These are phyloP conservation scores for Colletotrichum chlorophyti DNA, from an alignment of 2,329 filamentous ascomycete genomes.

Conservation along the genomic window DNA sequence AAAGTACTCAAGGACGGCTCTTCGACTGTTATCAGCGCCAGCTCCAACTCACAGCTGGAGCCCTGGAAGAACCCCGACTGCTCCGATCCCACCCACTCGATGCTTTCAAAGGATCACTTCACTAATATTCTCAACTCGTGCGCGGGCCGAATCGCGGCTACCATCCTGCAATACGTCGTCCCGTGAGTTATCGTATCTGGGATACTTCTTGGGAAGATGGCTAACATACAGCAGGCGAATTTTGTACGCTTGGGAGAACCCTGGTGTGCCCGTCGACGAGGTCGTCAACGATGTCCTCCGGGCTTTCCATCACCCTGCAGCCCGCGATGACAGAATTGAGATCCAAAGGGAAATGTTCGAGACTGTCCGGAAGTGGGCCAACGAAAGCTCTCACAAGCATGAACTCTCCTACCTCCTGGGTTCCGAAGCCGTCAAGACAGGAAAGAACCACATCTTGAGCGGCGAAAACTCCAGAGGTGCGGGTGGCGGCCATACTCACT, in stretches of 20 bases:
- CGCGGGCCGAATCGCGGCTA: slow-evolving; percentile 75
- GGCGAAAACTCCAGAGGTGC: slow-evolving; percentile 40
- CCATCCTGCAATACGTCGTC: slow-evolving; percentile 84
- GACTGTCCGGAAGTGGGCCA: slow-evolving; percentile 82
- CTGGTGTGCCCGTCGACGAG: slow-evolving; percentile 80
- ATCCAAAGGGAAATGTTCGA: slow-evolving; percentile 90
- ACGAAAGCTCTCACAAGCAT: slow-evolving; percentile 70
- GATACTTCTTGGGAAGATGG: background rate
- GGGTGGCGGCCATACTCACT: slow-evolving; percentile 46
- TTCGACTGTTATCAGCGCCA: slow-evolving; percentile 71
- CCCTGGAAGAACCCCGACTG: slow-evolving; percentile 80
- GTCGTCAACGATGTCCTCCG: slow-evolving; percentile 81
- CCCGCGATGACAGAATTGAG: slow-evolving; percentile 77
- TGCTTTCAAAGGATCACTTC: slow-evolving; percentile 86
- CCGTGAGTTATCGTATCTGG: slow-evolving; percentile 59
- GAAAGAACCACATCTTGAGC: slow-evolving; percentile 76
- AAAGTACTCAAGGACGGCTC: slow-evolving; percentile 87
- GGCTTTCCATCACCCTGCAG: slow-evolving; percentile 89
- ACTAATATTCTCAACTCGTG: slow-evolving; percentile 80
- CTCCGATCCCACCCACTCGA: slow-evolving; percentile 81
- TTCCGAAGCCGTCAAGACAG: slow-evolving; percentile 81
- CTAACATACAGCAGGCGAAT: slow-evolving; percentile 63
- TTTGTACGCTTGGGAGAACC: slow-evolving; percentile 92
- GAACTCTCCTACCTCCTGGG: slow-evolving; percentile 78
- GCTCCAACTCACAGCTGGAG: slow-evolving; percentile 77